phyloP scores from a whole-genome alignment of 2,329 filamentous ascomycete species.

The Aaosphaeria pasadenensis region DNA sequence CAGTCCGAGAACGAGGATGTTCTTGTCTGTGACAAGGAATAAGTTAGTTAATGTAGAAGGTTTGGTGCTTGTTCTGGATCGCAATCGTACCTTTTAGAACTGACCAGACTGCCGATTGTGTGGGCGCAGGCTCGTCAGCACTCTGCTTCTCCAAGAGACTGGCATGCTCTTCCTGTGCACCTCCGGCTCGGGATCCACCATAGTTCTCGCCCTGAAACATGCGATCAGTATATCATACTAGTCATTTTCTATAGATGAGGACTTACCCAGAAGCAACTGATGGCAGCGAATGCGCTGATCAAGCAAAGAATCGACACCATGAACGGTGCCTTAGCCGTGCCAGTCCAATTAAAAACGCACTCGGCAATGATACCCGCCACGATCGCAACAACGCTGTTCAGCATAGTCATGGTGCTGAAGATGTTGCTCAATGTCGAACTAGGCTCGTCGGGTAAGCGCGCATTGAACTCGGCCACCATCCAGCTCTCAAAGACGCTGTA shows the following conservation, averaged over 20 bases:
- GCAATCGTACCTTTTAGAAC: background rate
- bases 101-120: background rate
- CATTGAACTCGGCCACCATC: slow-evolving; percentile 59
- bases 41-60: slow-evolving; percentile 5
- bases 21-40: slow-evolving; percentile 34
- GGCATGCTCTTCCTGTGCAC: too few relatives aligned
- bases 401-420: slow-evolving; percentile 55
- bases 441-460: slow-evolving; percentile 42
- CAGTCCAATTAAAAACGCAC: slow-evolving; percentile 46
- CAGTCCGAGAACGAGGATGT: slow-evolving; percentile 51
- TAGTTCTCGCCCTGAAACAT: slow-evolving; percentile 46
- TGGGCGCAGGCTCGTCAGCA: too few relatives aligned
- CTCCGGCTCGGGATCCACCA: slow-evolving; percentile 22
- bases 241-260: background rate
- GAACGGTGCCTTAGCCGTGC: slow-evolving; percentile 53
- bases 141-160: too few relatives aligned
- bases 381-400: slow-evolving; percentile 48
- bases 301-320: slow-evolving; percentile 47
- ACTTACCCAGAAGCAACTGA: slow-evolving; percentile 51
- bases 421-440: slow-evolving; percentile 48
- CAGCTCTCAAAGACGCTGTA: slow-evolving; percentile 61
- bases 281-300: slow-evolving; percentile 44
- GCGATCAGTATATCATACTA: slow-evolving; percentile 27
- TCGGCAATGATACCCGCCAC: slow-evolving; percentile 53
- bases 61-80: background rate